These are phyloP conservation scores for Ceratobasidium sp. DNA, from an alignment of 1,284 basidiomycete species.

Conservation along the genomic window DNA sequence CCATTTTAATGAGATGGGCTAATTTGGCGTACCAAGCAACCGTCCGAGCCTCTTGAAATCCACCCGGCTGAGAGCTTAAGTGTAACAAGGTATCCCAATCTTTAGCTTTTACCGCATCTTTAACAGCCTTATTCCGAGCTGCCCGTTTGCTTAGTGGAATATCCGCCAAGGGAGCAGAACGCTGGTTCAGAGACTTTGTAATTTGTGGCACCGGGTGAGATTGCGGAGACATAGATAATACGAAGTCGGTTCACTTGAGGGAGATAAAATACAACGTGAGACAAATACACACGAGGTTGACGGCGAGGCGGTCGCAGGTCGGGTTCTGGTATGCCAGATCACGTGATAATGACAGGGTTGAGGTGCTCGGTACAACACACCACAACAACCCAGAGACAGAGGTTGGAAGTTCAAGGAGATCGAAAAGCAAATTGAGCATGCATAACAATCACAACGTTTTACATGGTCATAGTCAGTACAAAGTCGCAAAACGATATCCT, in stretches of 20 bases:
- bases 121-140: conserved; percentile 1
- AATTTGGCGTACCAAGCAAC: conserved; percentile 65
- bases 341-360: conserved; percentile 6
- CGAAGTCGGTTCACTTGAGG: not conserved
- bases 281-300: not conserved
- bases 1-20: conserved; percentile 49
- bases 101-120: conserved; percentile 26
- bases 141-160: conserved; percentile 14
- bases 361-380: not conserved
- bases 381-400: not conserved
- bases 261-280: not conserved
- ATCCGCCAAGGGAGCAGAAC: not conserved
- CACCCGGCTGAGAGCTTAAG: conserved; percentile 67
- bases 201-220: not conserved
- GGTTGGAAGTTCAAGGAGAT: conserved; percentile 34
- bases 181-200: not conserved
- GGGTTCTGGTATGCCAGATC: not conserved
- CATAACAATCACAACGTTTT: conserved; percentile 41
- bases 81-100: conserved; percentile 65
- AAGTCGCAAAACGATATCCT: not conserved
- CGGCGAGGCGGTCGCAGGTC: conserved; percentile 4
- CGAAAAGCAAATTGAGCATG: conserved; percentile 40
- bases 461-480: conserved; percentile 38
- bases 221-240: not conserved
- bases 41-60: conserved; percentile 67